Evolutionary conservation across 2,329 filamentous ascomycete genomes (phyloP).

Genomic region (Emergomyces africanus): DNA sequence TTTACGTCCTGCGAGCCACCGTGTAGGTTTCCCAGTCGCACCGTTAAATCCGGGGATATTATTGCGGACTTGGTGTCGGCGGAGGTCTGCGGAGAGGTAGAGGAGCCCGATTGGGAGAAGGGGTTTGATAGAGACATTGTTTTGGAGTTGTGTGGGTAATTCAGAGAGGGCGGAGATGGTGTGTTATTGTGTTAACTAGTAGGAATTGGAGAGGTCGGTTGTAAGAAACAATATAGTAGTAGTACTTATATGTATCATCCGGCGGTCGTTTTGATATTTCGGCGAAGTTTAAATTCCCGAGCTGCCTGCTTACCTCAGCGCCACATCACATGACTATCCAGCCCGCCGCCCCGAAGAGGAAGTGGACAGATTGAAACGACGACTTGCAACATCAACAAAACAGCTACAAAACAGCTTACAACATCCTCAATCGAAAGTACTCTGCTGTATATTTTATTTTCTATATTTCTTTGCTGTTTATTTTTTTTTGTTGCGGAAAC

Average conservation of each 20-base stretch:
- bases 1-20: too few species aligned
- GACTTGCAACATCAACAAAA: background rate
- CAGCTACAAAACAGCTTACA: background rate
- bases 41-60: conserved; percentile 50
- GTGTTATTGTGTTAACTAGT: too few species aligned
- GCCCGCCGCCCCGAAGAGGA: background rate
- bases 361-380: conserved; percentile 5
- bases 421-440: background rate
- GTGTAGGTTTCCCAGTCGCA: too few species aligned
- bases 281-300: too few species aligned
- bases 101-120: conserved; percentile 16
- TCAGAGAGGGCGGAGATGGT: too few species aligned
- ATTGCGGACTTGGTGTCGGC: conserved; percentile 40
- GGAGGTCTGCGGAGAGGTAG: conserved; percentile 16
- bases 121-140: conserved; percentile 31
- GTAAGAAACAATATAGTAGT: too few species aligned
- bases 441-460: background rate
- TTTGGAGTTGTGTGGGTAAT: too few species aligned
- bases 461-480: background rate
- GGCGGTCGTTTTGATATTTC: background rate
- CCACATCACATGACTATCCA: background rate
- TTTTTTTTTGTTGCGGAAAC: too few species aligned
- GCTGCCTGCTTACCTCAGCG: background rate
- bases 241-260: too few species aligned
- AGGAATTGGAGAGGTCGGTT: background rate